Evolutionary conservation across 108 stramenopile genomes (phyloP).

Genomic region (Bacterosira constricta): DNA sequence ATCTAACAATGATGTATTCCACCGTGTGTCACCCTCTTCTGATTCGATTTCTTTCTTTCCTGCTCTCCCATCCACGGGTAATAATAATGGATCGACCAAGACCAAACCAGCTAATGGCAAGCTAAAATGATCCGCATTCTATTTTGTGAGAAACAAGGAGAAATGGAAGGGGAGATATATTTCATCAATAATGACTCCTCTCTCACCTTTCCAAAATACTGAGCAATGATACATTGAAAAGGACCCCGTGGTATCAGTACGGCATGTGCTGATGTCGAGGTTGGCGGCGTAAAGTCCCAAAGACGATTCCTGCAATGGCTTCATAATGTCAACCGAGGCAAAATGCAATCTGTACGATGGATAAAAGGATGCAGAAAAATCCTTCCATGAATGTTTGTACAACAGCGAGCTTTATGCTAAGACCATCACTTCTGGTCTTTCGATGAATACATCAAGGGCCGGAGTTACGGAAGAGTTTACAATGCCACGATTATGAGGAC

Average conservation of each 20-base stretch:
- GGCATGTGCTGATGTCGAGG: slow-evolving; percentile 31
- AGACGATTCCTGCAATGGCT: background rate
- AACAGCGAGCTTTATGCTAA: slow-evolving; percentile 29
- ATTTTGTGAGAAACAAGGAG: background rate
- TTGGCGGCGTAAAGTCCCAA: background rate
- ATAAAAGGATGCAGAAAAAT: slow-evolving; percentile 9
- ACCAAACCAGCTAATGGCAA: slow-evolving; percentile 50
- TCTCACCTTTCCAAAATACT: slow-evolving; percentile 43
- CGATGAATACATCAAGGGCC: slow-evolving; percentile 21
- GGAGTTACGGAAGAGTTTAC: no score
- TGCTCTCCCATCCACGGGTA: slow-evolving; percentile 39
- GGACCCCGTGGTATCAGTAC: slow-evolving; percentile 43
- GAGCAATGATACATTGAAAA: slow-evolving; percentile 42
- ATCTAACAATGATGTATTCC: slow-evolving; percentile 25
- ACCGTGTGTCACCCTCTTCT: background rate
- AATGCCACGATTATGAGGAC: no score
- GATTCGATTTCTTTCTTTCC: no score
- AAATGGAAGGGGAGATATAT: no score
- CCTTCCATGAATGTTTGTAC: slow-evolving; percentile 28
- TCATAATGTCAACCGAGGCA: slow-evolving; percentile 17
- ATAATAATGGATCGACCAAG: slow-evolving; percentile 42
- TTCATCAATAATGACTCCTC: no score
- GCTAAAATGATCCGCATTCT: background rate
- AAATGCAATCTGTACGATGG: slow-evolving; percentile 26
- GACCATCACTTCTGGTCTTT: slow-evolving; percentile 31